Evolutionary conservation across 345 rosid genomes (phyloP).

Genomic region (Pseudoturritis turrita): DNA sequence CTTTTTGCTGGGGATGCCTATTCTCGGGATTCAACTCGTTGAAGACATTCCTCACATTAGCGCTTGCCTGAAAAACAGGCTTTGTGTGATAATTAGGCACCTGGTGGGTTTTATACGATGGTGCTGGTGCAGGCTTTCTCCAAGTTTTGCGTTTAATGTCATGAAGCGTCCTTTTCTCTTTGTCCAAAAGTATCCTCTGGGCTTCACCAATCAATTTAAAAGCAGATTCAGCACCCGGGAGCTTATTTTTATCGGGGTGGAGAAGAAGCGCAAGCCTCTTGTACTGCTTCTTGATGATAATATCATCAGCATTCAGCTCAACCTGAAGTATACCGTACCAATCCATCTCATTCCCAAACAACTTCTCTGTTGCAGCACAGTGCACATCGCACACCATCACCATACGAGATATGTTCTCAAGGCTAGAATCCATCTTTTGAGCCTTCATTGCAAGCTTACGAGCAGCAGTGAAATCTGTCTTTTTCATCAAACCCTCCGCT

Average conservation of each 20-base stretch:
- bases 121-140: constrained; percentile 23
- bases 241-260: constrained; percentile 94
- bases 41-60: constrained; percentile 24
- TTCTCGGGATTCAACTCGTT: constrained; percentile 31
- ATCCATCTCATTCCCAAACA: constrained; percentile 69
- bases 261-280: constrained; percentile 78
- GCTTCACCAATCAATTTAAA: constrained; percentile 93
- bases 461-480: constrained; percentile 54
- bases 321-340: constrained; percentile 92
- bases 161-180: constrained; percentile 45
- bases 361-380: constrained; percentile 59
- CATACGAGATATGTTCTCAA: constrained; percentile 76
- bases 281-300: constrained; percentile 75
- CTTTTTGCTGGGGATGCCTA: constrained; percentile 35
- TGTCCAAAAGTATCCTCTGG: constrained; percentile 77
- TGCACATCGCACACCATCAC: constrained; percentile 87
- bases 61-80: constrained; percentile 21
- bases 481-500: constrained; percentile 69
- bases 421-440: constrained; percentile 47
- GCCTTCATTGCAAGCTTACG: constrained; percentile 64
- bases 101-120: constrained; percentile 34
- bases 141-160: constrained; percentile 45
- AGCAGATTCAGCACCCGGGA: constrained; percentile 92
- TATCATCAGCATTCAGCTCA: constrained; percentile 56
- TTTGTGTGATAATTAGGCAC: constrained; percentile 29